Conservation (phyloP, 176 grass and related monocot genomes). For the Oropetium thomaeum region DNA sequence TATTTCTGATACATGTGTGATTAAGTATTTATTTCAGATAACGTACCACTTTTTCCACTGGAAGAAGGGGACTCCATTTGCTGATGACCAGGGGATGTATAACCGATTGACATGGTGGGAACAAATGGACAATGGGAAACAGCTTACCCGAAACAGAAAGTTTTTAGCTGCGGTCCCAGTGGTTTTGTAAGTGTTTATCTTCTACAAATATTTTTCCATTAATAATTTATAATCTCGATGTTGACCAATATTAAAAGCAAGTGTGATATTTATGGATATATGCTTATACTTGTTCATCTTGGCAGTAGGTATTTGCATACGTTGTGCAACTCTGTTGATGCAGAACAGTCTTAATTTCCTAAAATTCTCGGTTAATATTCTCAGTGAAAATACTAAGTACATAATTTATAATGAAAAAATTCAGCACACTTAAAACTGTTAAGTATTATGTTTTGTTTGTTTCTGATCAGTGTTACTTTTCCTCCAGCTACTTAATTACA, state of each 20-base stretch:
- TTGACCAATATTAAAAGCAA: neutral
- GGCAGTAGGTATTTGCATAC: neutral
- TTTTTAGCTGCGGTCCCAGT: slow-evolving; percentile 82
- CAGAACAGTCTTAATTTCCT: neutral
- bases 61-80: slow-evolving; percentile 90
- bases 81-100: slow-evolving; percentile 89
- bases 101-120: slow-evolving; percentile 93
- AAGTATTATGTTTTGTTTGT: neutral
- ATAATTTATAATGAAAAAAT: neutral
- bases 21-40: slow-evolving; percentile 52
- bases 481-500: neutral
- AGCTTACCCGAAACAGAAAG: slow-evolving; percentile 87
- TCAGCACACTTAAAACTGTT: neutral
- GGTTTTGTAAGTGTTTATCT: slow-evolving; percentile 56
- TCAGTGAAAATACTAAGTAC: neutral
- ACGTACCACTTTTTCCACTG: slow-evolving; percentile 97
- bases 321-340: neutral
- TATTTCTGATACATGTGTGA: slow-evolving; percentile 3
- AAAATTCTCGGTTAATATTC: neutral
- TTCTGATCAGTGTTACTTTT: neutral
- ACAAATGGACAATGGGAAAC: slow-evolving; percentile 90
- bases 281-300: neutral
- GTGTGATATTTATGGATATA: neutral
- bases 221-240: neutral
- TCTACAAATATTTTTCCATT: neutral